Percentiles rank a stretch among this genome's conserved stretches.
Evolutionary conservation across 1,139 yeast species (phyloP).

Genomic region (Suhomyces bokatorum): DNA sequence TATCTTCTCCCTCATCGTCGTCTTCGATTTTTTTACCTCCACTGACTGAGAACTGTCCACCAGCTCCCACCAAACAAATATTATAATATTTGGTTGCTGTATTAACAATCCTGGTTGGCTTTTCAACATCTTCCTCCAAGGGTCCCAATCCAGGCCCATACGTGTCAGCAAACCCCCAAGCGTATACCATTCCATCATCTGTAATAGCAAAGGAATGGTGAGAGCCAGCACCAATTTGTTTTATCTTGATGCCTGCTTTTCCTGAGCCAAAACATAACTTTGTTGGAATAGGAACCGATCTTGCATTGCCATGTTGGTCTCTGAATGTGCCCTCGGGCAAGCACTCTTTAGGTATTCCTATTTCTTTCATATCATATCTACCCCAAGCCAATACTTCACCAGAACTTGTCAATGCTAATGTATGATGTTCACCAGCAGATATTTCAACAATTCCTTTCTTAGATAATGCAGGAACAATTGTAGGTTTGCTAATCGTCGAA

Average conservation of each 20-base stretch:
- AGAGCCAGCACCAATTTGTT: conserved; percentile 76
- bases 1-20: conserved; percentile 60
- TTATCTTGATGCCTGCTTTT: conserved; percentile 43
- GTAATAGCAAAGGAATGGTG: conserved; percentile 91
- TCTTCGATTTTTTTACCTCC: conserved; percentile 72
- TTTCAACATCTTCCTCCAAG: conserved; percentile 82
- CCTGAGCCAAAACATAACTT: conserved; percentile 42
- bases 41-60: conserved; percentile 91
- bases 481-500: conserved; percentile 75
- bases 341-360: conserved; percentile 70
- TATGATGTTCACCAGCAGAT: conserved; percentile 94
- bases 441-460: conserved; percentile 60
- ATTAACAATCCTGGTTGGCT: conserved; percentile 82
- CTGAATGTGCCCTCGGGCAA: conserved; percentile 67
- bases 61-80: conserved; percentile 75
- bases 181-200: conserved; percentile 77
- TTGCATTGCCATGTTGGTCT: conserved; percentile 77
- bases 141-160: conserved; percentile 96
- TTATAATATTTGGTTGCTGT: conserved; percentile 86
- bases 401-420: conserved; percentile 66
- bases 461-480: conserved; percentile 60
- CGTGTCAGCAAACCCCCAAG: conserved; percentile 98
- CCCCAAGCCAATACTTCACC: conserved; percentile 88
- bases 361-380: conserved; percentile 87
- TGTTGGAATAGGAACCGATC: conserved; percentile 89